Evolutionary conservation across 805 yeast species (phyloP).

Genomic region (Kurtzmaniella fragi): DNA sequence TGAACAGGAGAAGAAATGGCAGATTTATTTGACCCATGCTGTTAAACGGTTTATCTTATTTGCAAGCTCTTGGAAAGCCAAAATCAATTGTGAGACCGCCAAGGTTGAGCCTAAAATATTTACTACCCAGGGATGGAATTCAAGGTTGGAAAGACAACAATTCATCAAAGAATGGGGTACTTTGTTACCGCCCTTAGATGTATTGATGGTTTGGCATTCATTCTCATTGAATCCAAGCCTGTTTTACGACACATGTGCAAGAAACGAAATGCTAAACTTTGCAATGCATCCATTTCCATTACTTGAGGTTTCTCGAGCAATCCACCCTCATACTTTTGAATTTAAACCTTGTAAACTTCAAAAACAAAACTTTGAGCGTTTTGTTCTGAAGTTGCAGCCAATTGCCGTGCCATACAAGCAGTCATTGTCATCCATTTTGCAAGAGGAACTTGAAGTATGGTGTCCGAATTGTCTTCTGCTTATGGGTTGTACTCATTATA

Average conservation of each 20-base stretch:
- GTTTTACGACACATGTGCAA: conserved; percentile 10
- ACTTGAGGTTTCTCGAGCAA: conserved; percentile 1
- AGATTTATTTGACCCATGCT: conserved; percentile 17
- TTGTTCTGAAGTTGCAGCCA: background rate
- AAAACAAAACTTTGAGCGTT: background rate
- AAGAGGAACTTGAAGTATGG: conserved; percentile 4
- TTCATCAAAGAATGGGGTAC: no score
- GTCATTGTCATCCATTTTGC: conserved; percentile 2
- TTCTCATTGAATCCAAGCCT: conserved; percentile 14
- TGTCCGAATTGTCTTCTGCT: conserved; percentile 11
- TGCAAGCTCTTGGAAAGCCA: conserved; percentile 1
- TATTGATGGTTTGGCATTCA: conserved; percentile 19
- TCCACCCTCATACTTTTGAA: conserved; percentile 7
- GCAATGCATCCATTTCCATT: conserved; percentile 10
- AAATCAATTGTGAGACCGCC: background rate
- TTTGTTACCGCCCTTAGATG: conserved; percentile 16
- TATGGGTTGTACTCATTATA: conserved; percentile 6
- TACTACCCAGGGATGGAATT: background rate
- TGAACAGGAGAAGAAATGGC: conserved; percentile 14
- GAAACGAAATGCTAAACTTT: conserved; percentile 9
- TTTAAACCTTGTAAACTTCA: conserved; percentile 3
- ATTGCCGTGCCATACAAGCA: conserved; percentile 1
- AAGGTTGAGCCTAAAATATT: background rate
- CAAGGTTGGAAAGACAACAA: background rate
- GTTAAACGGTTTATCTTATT: conserved; percentile 17